Percentiles rank a stretch among this genome's conserved stretches.
These are phyloP conservation scores for Colletotrichum limetticola DNA, from an alignment of 2,329 filamentous ascomycete species.

Conservation along the genomic window DNA sequence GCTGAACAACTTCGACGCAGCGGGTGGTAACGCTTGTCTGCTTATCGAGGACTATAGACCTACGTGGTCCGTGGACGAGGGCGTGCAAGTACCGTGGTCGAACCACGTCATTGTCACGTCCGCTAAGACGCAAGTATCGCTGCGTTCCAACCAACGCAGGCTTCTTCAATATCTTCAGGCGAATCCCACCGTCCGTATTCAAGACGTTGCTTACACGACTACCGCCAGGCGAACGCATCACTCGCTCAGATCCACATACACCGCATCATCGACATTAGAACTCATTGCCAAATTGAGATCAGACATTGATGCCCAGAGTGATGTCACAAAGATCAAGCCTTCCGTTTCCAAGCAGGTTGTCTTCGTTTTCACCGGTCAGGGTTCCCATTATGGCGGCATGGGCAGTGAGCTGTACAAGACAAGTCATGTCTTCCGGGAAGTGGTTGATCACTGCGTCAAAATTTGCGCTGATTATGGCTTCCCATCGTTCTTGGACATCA, in stretches of 20 bases:
- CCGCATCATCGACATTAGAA: neutral
- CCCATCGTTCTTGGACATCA: constrained; percentile 50
- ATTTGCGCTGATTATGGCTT: constrained; percentile 46
- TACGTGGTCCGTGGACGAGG: neutral
- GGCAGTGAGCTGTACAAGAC: constrained; percentile 41
- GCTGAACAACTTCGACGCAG: constrained; percentile 51
- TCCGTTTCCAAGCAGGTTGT: constrained; percentile 37
- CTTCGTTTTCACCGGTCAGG: constrained; percentile 53
- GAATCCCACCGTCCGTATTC: neutral
- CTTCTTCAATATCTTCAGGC: neutral
- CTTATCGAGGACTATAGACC: constrained; percentile 34
- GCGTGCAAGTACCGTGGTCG: neutral
- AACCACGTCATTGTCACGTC: neutral
- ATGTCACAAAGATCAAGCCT: neutral
- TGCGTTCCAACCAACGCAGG: neutral
- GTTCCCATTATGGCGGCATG: constrained; percentile 45
- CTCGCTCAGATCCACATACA: neutral
- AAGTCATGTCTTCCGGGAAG: constrained; percentile 41
- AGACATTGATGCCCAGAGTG: neutral
- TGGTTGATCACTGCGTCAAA: constrained; percentile 46
- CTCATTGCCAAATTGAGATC: neutral
- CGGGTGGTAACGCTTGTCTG: constrained; percentile 40
- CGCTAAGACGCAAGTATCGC: neutral
- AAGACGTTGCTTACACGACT: constrained; percentile 14
- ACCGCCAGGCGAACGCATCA: constrained; percentile 18